Evolutionary conservation across 2,329 filamentous ascomycete species (phyloP).

Genomic region (Claviceps humidiphila): DNA sequence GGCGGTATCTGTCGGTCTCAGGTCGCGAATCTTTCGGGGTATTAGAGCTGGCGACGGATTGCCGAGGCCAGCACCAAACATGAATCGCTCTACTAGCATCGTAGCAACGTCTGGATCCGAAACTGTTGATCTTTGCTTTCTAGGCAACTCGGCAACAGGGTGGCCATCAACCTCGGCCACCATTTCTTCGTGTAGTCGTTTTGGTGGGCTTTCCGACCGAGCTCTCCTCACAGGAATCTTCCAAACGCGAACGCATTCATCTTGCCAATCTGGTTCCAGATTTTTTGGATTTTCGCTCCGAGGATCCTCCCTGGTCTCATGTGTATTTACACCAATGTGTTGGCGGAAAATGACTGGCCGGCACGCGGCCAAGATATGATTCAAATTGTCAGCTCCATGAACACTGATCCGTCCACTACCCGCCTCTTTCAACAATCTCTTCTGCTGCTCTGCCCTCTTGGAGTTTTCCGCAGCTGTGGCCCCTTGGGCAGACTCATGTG

Average conservation of each 20-base stretch:
- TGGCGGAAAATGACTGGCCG: constrained; percentile 78
- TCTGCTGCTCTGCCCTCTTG: constrained; percentile 26
- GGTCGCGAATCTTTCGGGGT: constrained; percentile 14
- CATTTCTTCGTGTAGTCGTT: constrained; percentile 16
- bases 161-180: constrained; percentile 3
- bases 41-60: constrained; percentile 11
- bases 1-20: constrained; percentile 17
- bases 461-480: constrained; percentile 25
- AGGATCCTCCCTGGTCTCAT: constrained; percentile 47
- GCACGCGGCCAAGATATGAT: constrained; percentile 68
- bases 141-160: constrained; percentile 1
- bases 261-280: constrained; percentile 53
- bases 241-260: constrained; percentile 74
- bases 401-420: constrained; percentile 39
- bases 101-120: constrained; percentile 19
- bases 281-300: constrained; percentile 15
- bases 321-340: constrained; percentile 57
- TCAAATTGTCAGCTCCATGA: constrained; percentile 69
- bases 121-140: constrained; percentile 3
- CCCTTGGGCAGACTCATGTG: constrained; percentile 34
- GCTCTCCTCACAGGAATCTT: constrained; percentile 43
- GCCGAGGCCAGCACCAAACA: constrained; percentile 22
- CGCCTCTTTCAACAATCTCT: constrained; percentile 13
- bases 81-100: constrained; percentile 20
- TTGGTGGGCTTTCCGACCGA: constrained; percentile 21